A percentile compares a stretch with the other conserved stretches of the same genome.
phyloP scores from a whole-genome alignment of 2,329 filamentous ascomycete genomes.

The Alternaria dauci region DNA sequence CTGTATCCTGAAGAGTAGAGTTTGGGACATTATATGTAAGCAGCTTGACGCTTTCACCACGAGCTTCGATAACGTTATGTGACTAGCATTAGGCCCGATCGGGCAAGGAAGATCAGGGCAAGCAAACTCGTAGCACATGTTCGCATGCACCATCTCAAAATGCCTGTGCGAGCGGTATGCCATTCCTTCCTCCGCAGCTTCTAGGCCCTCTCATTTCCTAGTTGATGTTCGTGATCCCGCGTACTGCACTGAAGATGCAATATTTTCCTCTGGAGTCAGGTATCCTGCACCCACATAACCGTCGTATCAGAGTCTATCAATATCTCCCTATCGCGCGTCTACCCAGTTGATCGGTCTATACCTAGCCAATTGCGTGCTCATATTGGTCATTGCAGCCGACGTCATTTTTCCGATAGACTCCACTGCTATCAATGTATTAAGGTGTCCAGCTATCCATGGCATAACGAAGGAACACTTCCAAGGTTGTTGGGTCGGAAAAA shows the following conservation, averaged over 20 bases:
- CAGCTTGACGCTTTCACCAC: background rate
- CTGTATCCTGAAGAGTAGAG: too few relatives aligned
- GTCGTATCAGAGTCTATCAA: constrained; percentile 14
- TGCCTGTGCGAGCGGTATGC: background rate
- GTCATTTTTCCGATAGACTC: constrained; percentile 8
- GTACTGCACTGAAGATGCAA: background rate
- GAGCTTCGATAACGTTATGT: constrained; percentile 16
- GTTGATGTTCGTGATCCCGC: constrained; percentile 7
- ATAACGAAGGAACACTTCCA: background rate
- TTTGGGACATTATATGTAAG: too few relatives aligned
- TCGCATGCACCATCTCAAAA: constrained; percentile 4
- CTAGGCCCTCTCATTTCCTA: background rate
- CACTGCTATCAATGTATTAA: constrained; percentile 11
- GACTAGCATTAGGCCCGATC: constrained; percentile 11
- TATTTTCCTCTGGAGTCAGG: constrained; percentile 1
- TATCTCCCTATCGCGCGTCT: constrained; percentile 1
- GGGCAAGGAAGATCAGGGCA: background rate
- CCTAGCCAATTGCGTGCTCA: background rate
- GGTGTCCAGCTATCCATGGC: constrained; percentile 4
- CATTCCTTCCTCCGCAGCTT: background rate
- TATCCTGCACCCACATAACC: constrained; percentile 7
- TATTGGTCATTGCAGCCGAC: constrained; percentile 12
- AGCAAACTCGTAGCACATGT: background rate
- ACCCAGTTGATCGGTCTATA: constrained; percentile 8
- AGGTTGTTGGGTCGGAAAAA: background rate